Evolutionary conservation across 2,329 filamentous ascomycete genomes (phyloP), one percentile per base, ranked within the genome.

Genomic region (Penicillium sp.): DNA sequence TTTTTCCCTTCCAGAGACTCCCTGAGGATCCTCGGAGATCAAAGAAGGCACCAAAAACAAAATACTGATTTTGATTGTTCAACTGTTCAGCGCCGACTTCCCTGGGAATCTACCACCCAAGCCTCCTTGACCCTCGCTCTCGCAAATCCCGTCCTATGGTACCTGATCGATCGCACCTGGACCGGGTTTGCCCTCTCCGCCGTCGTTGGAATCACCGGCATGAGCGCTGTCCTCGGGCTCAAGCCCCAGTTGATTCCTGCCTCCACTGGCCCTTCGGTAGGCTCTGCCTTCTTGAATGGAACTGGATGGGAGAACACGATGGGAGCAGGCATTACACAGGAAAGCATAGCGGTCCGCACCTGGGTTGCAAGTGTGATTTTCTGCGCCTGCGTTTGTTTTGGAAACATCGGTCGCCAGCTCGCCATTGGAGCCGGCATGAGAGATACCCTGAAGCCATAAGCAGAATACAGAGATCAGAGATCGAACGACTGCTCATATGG

Each of bases 361-460:
- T 99, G 94, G 93, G 87, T 96, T 66, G 80, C 93, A 23, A 96
- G 90, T 66, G 91, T 97, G 24, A 75, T 99, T 46, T 99, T 96
- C 70, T 96, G 94, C 74, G 95, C 90, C 66, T 91, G 90, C 62
- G 84, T 97, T 9, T 96, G 92, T 73, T 96, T 99, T 78, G 94
- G 94, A 10, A 97, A 96, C 68, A 90, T 99, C 66, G 94, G 94
- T 12, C 81, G 94, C 57, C 81, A 89, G 56, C 74, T 97, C 59
- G 85, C 86, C n/a, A 73, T 84, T 58, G 79, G 66, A 47, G 63
- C 63, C 47, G 56, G 56, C 15, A 36, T 49, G 50, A 63, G 53
- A 53, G 53, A 65, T 47, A 52, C 52, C 23, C 34, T 62, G 33
- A 64, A 65, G 47, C 44, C 58, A 28, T 65, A 43, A 65, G 34